Conservation (phyloP, 805 yeast genomes). For the Debaryomyces prosopidis region DNA sequence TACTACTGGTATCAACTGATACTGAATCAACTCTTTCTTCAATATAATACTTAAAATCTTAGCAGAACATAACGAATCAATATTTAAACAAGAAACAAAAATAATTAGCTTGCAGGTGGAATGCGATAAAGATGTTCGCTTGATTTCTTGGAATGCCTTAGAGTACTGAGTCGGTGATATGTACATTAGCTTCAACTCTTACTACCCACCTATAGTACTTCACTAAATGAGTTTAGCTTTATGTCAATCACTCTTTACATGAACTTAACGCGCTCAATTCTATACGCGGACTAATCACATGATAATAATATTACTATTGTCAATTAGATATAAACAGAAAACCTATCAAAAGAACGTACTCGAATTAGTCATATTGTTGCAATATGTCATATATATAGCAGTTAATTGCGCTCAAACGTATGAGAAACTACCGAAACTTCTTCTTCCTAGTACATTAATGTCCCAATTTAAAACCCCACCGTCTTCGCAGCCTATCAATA, state of each 20-base stretch:
- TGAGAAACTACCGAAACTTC: constrained; percentile 40
- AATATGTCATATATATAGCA: background rate
- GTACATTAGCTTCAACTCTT: constrained; percentile 52
- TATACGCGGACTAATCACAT: constrained; percentile 1
- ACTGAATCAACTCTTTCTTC: constrained; percentile 80
- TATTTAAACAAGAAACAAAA: constrained; percentile 85
- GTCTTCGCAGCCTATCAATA: constrained; percentile 41
- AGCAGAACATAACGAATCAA: constrained; percentile 90
- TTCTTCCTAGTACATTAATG: constrained; percentile 35
- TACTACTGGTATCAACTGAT: constrained; percentile 87
- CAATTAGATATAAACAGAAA: no score
- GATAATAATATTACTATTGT: background rate
- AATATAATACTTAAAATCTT: constrained; percentile 69
- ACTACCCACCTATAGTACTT: background rate
- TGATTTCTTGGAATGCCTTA: constrained; percentile 65
- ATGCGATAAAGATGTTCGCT: constrained; percentile 76
- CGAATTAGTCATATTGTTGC: no score
- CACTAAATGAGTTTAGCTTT: background rate
- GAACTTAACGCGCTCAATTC: background rate
- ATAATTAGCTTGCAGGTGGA: constrained; percentile 88
- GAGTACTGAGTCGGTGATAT: constrained; percentile 70
- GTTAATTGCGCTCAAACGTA: constrained; percentile 20
- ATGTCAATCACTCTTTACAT: background rate
- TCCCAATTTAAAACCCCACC: constrained; percentile 44
- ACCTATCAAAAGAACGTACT: no score